These are phyloP conservation scores for Vigna unguiculata DNA, from an alignment of 306 rosid genomes.

Conservation along the genomic window DNA sequence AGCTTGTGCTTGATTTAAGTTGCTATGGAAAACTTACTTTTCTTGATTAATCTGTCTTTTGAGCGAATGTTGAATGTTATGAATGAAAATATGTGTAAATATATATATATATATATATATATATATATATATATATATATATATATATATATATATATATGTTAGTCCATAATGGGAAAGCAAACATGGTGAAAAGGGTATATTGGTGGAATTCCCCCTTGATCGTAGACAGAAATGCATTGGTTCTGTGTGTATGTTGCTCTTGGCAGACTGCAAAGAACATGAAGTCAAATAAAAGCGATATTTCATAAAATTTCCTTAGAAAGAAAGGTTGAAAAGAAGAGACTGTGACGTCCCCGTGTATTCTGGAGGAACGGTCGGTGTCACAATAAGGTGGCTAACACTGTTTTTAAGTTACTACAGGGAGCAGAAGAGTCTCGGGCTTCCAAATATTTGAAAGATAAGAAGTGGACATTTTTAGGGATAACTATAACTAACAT, in stretches of 20 bases:
- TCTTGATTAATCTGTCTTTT: conserved; percentile 5
- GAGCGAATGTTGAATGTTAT: background rate
- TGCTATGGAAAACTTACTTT: background rate
- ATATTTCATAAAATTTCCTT: conserved; percentile 59
- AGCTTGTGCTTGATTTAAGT: background rate
- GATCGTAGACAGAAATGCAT: conserved; percentile 35
- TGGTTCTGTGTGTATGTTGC: conserved; percentile 8
- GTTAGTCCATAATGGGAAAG: conserved; percentile 31
- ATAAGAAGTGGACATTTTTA: conserved; percentile 30
- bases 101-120: no score
- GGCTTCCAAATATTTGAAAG: conserved; percentile 32
- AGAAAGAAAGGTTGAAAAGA: conserved; percentile 56
- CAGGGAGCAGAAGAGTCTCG: conserved; percentile 27
- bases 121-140: no score
- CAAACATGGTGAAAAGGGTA: background rate
- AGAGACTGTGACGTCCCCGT: conserved; percentile 50
- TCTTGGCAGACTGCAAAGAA: conserved; percentile 34
- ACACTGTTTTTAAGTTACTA: conserved; percentile 40
- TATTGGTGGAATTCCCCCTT: conserved; percentile 44
- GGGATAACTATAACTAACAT: conserved; percentile 36
- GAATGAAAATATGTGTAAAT: conserved; percentile 10
- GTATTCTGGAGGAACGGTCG: conserved; percentile 63
- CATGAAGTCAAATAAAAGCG: conserved; percentile 53
- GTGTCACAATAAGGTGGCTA: conserved; percentile 54
- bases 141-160: no score